phyloP scores from a whole-genome alignment of 139 green algal genomes.

The Picochlorum sp. region DNA sequence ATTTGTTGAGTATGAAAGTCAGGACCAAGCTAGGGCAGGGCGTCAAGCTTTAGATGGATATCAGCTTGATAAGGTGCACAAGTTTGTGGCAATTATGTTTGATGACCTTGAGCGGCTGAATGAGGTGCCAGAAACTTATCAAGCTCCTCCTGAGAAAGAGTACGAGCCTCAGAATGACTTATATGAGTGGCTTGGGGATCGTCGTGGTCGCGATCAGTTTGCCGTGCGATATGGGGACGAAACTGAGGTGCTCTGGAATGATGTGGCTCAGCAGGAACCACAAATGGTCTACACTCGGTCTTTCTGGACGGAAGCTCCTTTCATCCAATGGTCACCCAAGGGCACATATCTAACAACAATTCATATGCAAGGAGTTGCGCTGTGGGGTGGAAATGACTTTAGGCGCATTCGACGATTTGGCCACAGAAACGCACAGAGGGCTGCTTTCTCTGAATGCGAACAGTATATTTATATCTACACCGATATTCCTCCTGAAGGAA shows the following conservation, averaged over 20 bases:
- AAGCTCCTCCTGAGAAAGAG: slow-evolving; percentile 10
- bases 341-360: slow-evolving; percentile 77
- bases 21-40: slow-evolving; percentile 30
- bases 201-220: slow-evolving; percentile 90
- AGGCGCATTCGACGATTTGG: slow-evolving; percentile 50
- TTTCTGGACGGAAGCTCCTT: slow-evolving; percentile 82
- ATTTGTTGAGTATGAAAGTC: slow-evolving; percentile 85
- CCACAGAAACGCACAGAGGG: slow-evolving; percentile 55
- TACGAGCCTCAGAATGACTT: background rate
- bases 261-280: slow-evolving; percentile 24
- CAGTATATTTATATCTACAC: slow-evolving; percentile 76
- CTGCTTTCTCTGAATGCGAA: slow-evolving; percentile 85
- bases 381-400: slow-evolving; percentile 83
- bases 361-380: slow-evolving; percentile 74
- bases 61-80: slow-evolving; percentile 94
- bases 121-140: slow-evolving; percentile 45
- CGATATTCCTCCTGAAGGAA: slow-evolving; percentile 12
- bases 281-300: slow-evolving; percentile 47
- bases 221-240: slow-evolving; percentile 71
- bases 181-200: slow-evolving; percentile 74
- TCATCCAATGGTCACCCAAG: slow-evolving; percentile 83
- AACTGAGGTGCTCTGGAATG: slow-evolving; percentile 73
- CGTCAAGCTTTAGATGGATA: slow-evolving; percentile 53
- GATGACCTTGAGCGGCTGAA: slow-evolving; percentile 84
- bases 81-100: slow-evolving; percentile 83